Percentiles rank a stretch among this genome's conserved stretches.
Conservation (phyloP, 2,329 filamentous ascomycete genomes). For the Talaromyces atroroseus region DNA sequence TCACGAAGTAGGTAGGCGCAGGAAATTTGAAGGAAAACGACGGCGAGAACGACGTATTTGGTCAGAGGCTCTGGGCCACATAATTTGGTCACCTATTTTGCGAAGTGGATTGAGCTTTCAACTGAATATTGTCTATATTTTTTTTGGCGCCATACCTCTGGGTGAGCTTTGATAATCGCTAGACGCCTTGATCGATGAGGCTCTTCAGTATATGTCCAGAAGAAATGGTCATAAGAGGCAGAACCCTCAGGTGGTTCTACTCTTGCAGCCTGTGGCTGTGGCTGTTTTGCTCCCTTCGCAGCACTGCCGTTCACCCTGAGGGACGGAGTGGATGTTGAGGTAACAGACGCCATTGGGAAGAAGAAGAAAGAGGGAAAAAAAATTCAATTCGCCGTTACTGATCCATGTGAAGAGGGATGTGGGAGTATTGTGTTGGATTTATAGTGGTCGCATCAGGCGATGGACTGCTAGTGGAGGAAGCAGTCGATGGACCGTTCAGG, state of each 20-base stretch:
- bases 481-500: not conserved
- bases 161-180: slow-evolving; percentile 96
- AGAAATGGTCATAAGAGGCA: slow-evolving; percentile 60
- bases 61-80: slow-evolving; percentile 94
- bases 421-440: not conserved
- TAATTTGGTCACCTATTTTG: slow-evolving; percentile 82
- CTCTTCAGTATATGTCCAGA: slow-evolving; percentile 99
- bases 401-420: not conserved
- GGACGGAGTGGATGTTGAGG: slow-evolving; percentile 27
- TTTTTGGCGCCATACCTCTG: slow-evolving; percentile 59
- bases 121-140: not conserved
- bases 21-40: slow-evolving; percentile 74
- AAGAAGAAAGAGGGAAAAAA: slow-evolving; percentile 9
- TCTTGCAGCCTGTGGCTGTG: slow-evolving; percentile 20
- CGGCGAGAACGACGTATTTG: slow-evolving; percentile 81
- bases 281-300: slow-evolving; percentile 15
- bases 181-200: slow-evolving; percentile 85
- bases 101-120: not conserved
- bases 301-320: slow-evolving; percentile 26
- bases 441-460: not conserved
- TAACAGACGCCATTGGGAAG: slow-evolving; percentile 25
- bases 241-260: slow-evolving; percentile 28
- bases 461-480: not conserved
- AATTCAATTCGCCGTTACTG: not conserved
- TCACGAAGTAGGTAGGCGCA: slow-evolving; percentile 73